A percentile compares a stretch with the other conserved stretches of the same genome.
phyloP scores from a whole-genome alignment of 306 rosid genomes.

The Canavalia ensiformis region DNA sequence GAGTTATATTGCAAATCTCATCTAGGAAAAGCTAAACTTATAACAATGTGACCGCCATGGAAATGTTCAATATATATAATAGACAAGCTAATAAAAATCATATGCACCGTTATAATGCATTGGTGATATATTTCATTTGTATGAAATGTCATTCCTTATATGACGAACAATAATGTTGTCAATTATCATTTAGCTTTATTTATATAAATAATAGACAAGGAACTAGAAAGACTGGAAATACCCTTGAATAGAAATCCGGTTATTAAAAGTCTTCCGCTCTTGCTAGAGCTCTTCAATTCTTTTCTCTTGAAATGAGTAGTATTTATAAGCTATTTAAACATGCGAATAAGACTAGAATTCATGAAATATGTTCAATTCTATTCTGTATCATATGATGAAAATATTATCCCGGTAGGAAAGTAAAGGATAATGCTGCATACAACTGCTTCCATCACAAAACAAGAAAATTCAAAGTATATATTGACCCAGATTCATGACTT shows the following conservation, averaged over 20 bases:
- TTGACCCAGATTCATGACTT: slow-evolving; percentile 21
- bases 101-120: not conserved
- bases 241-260: too few species aligned
- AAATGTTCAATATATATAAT: too few species aligned
- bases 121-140: not conserved
- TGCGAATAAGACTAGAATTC: not conserved
- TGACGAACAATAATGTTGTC: not conserved
- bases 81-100: not conserved
- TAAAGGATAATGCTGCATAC: not conserved
- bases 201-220: not conserved
- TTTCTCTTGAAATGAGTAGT: not conserved
- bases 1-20: too few species aligned
- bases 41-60: too few species aligned
- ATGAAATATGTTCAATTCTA: not conserved
- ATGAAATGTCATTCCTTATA: not conserved
- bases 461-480: not conserved
- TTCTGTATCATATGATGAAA: not conserved
- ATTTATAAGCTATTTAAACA: not conserved
- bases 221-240: not conserved
- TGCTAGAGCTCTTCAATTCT: not conserved
- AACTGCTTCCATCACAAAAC: not conserved
- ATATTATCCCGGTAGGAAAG: not conserved
- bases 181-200: not conserved
- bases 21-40: too few species aligned
- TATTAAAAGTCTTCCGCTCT: not conserved